These are phyloP conservation scores for Colletotrichum zoysiae DNA, from an alignment of 2,329 filamentous ascomycete genomes.

Conservation along the genomic window DNA sequence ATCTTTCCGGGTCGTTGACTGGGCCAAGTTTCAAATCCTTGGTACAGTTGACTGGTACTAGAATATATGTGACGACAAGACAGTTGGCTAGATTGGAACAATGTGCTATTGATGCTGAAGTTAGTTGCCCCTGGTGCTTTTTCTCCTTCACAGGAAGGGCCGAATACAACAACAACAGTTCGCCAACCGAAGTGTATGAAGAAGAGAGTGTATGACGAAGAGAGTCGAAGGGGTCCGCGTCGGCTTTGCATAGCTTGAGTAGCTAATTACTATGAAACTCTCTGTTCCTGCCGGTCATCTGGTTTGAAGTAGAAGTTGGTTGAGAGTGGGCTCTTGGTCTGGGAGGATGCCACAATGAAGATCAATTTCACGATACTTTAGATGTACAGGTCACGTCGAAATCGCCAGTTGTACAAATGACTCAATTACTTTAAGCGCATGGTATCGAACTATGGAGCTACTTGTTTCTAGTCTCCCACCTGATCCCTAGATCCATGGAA, in stretches of 20 bases:
- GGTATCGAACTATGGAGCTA: background rate
- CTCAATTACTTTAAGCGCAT: background rate
- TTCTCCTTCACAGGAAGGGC: too few relatives aligned
- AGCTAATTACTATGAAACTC: background rate
- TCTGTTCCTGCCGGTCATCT: background rate
- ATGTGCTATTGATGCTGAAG: too few relatives aligned
- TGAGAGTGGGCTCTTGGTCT: background rate
- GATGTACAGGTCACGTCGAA: background rate
- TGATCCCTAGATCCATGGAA: background rate
- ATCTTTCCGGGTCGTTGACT: background rate
- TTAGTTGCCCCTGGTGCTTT: too few relatives aligned
- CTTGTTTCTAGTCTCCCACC: background rate
- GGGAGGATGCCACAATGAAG: background rate
- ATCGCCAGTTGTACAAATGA: background rate
- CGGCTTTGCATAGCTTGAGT: background rate
- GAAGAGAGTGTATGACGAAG: background rate
- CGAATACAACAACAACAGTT: too few relatives aligned
- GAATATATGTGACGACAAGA: too few relatives aligned
- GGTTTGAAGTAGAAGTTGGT: background rate
- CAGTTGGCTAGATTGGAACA: too few relatives aligned
- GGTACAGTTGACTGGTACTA: too few relatives aligned
- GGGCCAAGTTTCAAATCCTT: too few relatives aligned
- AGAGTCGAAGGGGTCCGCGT: background rate
- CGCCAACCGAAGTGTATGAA: background rate
- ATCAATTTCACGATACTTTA: background rate